Evolutionary conservation across 202 grass and related monocot genomes (phyloP).

Genomic region (Saccharum hybrid): DNA sequence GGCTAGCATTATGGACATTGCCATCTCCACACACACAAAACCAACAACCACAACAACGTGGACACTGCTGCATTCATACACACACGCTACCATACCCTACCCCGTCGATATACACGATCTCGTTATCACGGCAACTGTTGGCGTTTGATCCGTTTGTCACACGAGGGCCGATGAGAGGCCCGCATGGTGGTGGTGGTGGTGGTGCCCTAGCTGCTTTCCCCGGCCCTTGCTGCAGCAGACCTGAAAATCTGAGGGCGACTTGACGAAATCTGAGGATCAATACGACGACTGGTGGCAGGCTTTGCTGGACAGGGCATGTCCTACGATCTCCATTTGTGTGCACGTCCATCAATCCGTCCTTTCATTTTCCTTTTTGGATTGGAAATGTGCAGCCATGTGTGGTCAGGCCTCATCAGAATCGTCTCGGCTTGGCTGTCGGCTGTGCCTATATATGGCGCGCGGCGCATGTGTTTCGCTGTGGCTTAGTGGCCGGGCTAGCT

Average conservation of each 20-base stretch:
- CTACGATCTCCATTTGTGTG: background rate
- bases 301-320: conserved; percentile 9
- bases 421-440: background rate
- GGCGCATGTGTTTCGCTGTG: background rate
- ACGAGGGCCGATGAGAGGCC: background rate
- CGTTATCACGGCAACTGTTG: conserved; percentile 25
- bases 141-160: background rate
- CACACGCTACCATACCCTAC: background rate
- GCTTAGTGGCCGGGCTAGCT: background rate
- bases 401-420: background rate
- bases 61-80: background rate
- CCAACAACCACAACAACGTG: background rate
- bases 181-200: conserved; percentile 8
- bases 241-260: conserved; percentile 25
- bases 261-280: background rate
- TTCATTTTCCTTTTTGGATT: background rate
- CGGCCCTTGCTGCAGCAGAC: background rate
- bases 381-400: background rate
- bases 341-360: background rate
- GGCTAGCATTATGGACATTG: conserved; percentile 17
- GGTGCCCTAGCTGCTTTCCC: background rate
- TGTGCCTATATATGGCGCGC: background rate
- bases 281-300: background rate
- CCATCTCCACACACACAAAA: background rate
- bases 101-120: background rate